Evolutionary conservation across 352 stramenopile species (phyloP), one percentile per base, ranked within the genome.

Genomic region (Globisporangium uncinulatum): DNA sequence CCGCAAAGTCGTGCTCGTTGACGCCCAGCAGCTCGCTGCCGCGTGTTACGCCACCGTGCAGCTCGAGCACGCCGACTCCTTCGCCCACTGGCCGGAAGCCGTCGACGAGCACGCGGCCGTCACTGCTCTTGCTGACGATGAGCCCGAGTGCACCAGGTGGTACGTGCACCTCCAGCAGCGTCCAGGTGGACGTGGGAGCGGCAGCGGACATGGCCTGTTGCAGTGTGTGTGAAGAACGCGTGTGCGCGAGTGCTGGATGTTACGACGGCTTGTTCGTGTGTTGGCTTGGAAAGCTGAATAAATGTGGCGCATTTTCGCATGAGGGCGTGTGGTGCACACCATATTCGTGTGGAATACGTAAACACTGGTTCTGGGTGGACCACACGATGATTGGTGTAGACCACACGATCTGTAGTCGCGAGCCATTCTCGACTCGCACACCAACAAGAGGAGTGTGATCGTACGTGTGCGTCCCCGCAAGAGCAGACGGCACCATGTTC

Each of bases 401-500:
- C 41, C 41, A 46, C 41, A 46, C 15, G 6, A 17, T 1, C 41
- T 7, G 15, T 44, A 14, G 39, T 17, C 39, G 39, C 39, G 13
- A 44, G 13, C 39, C 15, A 44, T 21, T 8, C 41, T 21, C 15
- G 20, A 5, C 41, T 46, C 41, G 14, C 41, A 29, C 24, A 29
- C 24, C 24, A 29, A 4, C 24, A 29, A 29, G 24, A 29, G 24
- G 24, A 29, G 24, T 29, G 24, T 29, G 24, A 29, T 1, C 4
- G 24, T 4, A 29, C 24, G 24, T 29, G 24, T 4, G 24, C 24
- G 4, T 29, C 24, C 24, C 24, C 24, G 4, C 24, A 29, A 4
- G 24, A 29, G 24, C 24, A 29, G 24, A 4, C 24, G 24, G 14
- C 57, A 56, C 32, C 11, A 94, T 98, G 93, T 99, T 98, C 73